Conservation (phyloP, 1,284 basidiomycete genomes). For the Tilletia horrida region DNA sequence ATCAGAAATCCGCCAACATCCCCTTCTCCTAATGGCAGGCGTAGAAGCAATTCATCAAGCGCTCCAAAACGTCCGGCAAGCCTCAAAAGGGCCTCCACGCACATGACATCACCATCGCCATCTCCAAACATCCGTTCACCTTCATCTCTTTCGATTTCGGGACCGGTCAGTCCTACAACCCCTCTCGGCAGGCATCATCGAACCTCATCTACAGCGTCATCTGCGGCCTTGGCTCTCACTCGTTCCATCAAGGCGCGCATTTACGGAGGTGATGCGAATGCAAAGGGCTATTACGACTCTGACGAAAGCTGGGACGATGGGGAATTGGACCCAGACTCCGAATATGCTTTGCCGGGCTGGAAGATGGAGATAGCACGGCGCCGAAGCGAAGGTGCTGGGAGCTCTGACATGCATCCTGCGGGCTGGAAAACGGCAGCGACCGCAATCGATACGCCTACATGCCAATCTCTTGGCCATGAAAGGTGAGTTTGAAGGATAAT, state of each 20-base stretch:
- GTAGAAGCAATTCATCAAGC: not conserved
- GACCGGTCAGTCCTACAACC: not conserved
- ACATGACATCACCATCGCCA: not conserved
- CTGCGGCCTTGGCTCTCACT: not conserved
- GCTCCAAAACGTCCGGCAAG: not conserved
- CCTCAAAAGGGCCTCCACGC: not conserved
- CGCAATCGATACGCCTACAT: not conserved
- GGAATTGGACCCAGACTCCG: not conserved
- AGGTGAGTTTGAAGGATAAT: not conserved
- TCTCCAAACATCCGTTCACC: not conserved
- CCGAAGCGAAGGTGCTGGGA: not conserved
- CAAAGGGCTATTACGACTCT: not conserved
- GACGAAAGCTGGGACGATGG: conserved; percentile 18
- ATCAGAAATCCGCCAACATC: not conserved
- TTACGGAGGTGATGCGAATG: not conserved
- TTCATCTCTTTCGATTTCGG: not conserved
- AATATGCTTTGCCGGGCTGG: conserved; percentile 8
- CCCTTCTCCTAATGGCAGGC: not conserved
- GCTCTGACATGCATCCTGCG: not conserved
- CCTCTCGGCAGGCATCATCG: not conserved
- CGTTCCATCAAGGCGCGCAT: not conserved
- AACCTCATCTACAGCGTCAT: not conserved
- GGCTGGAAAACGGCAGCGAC: not conserved
- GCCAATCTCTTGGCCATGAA: not conserved
- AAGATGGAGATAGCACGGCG: not conserved